Evolutionary conservation across 176 grass and related monocot species (phyloP).

Genomic region (Raddia guianensis): DNA sequence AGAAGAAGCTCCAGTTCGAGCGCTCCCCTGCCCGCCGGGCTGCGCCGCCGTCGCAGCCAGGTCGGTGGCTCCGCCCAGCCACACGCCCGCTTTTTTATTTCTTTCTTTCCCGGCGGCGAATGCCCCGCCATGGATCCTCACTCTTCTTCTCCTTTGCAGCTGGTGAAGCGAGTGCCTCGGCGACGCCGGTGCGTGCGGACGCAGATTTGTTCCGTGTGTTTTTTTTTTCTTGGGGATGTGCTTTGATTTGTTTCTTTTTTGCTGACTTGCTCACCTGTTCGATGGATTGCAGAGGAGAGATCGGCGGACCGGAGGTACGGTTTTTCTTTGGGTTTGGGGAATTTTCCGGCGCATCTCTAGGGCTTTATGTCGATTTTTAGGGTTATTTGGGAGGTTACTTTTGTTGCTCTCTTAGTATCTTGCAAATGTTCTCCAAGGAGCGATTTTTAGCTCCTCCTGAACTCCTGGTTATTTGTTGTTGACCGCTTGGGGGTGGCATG

Average conservation of each 20-base stretch:
- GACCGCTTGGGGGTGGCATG: background rate
- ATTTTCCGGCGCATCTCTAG: background rate
- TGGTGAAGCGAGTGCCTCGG: background rate
- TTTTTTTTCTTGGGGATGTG: background rate
- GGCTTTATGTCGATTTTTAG: background rate
- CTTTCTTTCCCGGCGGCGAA: too few relatives aligned
- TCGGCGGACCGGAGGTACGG: background rate
- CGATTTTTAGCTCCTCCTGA: background rate
- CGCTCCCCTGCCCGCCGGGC: background rate
- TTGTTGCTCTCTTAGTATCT: background rate
- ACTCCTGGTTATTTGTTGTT: background rate
- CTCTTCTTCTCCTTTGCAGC: too few relatives aligned
- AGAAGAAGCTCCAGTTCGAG: constrained; percentile 24
- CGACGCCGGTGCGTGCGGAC: background rate
- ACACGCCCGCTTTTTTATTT: too few relatives aligned
- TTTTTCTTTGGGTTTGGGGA: background rate
- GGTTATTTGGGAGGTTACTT: background rate
- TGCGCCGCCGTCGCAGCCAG: background rate
- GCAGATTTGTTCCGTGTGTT: background rate
- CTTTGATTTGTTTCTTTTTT: background rate
- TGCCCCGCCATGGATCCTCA: too few relatives aligned
- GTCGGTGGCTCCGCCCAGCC: too few relatives aligned
- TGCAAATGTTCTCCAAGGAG: background rate
- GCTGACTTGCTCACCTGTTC: constrained; percentile 14
- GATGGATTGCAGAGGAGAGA: constrained; percentile 39